Evolutionary conservation across 441 rosid species (phyloP).

Genomic region (Rhodomyrtus psidioides): DNA sequence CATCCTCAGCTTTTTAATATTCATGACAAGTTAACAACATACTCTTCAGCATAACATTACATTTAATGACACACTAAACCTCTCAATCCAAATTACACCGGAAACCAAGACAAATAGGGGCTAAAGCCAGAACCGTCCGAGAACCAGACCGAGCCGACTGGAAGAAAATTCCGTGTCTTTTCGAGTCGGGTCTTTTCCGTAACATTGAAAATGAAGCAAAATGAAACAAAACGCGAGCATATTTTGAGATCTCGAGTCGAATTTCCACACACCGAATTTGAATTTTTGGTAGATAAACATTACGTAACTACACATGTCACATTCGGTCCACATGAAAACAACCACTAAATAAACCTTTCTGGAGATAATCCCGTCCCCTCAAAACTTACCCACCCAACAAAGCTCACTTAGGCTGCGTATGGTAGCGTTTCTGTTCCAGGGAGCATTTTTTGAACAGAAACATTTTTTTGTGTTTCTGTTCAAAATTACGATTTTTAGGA

Average conservation of each 20-base stretch:
- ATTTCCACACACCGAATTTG: not conserved
- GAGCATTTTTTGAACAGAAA: no score
- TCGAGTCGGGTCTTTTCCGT: not conserved
- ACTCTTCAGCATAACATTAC: not conserved
- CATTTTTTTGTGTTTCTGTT: no score
- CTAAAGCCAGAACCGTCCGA: not conserved
- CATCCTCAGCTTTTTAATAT: not conserved
- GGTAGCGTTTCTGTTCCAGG: no score
- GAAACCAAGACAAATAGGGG: not conserved
- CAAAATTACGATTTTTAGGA: no score
- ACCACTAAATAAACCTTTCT: not conserved
- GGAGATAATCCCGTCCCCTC: not conserved
- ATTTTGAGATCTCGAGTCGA: not conserved
- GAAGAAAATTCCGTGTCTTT: not conserved
- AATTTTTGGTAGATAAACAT: not conserved
- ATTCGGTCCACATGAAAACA: not conserved
- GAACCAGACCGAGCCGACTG: rapidly evolving
- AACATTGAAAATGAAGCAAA: not conserved
- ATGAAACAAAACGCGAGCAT: not conserved
- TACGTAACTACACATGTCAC: not conserved
- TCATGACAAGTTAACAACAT: not conserved
- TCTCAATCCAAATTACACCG: not conserved
- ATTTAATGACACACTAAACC: no score
- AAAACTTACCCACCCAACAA: not conserved
- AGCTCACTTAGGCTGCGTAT: no score